Evolutionary conservation across 495 filamentous ascomycete genomes (phyloP).

Genomic region (Lichina pygmaea): DNA sequence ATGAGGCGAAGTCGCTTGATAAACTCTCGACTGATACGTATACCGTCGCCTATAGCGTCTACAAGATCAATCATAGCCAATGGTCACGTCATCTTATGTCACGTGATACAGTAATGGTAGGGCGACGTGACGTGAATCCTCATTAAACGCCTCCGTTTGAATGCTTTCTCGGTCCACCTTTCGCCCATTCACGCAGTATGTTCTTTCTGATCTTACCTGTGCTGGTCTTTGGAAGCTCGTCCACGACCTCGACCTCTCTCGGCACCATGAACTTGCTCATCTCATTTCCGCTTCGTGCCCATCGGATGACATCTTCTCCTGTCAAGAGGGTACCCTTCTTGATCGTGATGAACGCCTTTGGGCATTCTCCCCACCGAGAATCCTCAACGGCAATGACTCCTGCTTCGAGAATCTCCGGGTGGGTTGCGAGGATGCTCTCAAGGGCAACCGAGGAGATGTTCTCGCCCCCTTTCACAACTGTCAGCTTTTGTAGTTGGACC

Average conservation of each 20-base stretch:
- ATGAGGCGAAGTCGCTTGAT: too few relatives aligned
- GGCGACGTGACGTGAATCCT: too few relatives aligned
- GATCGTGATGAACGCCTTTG: slow-evolving; percentile 79
- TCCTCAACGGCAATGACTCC: slow-evolving; percentile 78
- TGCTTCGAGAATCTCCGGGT: slow-evolving; percentile 72
- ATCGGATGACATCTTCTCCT: slow-evolving; percentile 52
- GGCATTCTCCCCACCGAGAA: slow-evolving; percentile 79
- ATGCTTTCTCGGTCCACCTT: slow-evolving; percentile 11
- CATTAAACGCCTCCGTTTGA: too few relatives aligned
- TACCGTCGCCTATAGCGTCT: too few relatives aligned
- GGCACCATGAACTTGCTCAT: slow-evolving; percentile 95
- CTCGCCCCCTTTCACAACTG: slow-evolving; percentile 41
- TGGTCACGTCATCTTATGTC: too few relatives aligned
- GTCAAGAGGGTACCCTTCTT: slow-evolving; percentile 29
- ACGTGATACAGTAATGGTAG: too few relatives aligned
- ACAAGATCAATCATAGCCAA: too few relatives aligned
- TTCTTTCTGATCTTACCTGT: slow-evolving; percentile 97
- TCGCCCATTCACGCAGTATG: slow-evolving; percentile 67
- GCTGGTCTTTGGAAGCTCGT: slow-evolving; percentile 81
- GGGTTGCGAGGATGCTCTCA: slow-evolving; percentile 73
- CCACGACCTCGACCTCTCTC: slow-evolving; percentile 67
- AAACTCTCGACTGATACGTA: too few relatives aligned
- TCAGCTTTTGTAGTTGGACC: background rate
- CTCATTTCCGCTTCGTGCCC: slow-evolving; percentile 49
- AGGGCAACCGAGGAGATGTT: slow-evolving; percentile 89